These are phyloP conservation scores for Diaporthe sp. DNA, from an alignment of 2,329 filamentous ascomycete species.

Conservation along the genomic window DNA sequence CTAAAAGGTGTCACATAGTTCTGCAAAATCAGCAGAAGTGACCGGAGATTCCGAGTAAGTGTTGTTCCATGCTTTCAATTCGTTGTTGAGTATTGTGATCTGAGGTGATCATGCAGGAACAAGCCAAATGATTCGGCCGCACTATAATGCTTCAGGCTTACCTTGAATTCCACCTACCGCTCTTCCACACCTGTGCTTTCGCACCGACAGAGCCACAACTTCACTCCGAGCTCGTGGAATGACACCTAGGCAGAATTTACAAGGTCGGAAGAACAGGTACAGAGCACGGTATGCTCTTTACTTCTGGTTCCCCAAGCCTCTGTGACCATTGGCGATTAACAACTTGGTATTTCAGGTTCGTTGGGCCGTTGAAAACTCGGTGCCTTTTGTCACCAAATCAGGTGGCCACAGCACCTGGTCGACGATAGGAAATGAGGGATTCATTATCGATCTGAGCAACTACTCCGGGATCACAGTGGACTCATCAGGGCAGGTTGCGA, in stretches of 20 bases:
- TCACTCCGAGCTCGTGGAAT: neutral
- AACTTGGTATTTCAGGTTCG: neutral
- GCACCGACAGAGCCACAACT: neutral
- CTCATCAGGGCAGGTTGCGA: constrained; percentile 7
- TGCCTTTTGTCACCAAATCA: constrained; percentile 27
- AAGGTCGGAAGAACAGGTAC: constrained; percentile 27
- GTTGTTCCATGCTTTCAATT: too few relatives aligned
- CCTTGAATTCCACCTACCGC: neutral
- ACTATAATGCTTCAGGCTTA: too few relatives aligned
- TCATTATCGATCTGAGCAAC: constrained; percentile 21
- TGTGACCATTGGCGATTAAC: neutral
- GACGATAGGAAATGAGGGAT: constrained; percentile 8
- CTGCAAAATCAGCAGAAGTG: too few relatives aligned
- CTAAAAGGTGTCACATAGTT: too few relatives aligned
- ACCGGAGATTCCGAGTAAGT: too few relatives aligned
- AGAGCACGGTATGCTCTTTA: constrained; percentile 1
- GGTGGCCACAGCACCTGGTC: constrained; percentile 31
- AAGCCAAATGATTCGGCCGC: too few relatives aligned
- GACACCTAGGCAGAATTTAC: too few relatives aligned
- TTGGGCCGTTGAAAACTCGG: constrained; percentile 12
- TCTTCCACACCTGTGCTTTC: neutral
- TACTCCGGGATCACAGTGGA: constrained; percentile 17
- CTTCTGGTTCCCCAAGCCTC: too few relatives aligned
- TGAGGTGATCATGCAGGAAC: too few relatives aligned
- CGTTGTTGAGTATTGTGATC: too few relatives aligned